Evolutionary conservation across 2,329 filamentous ascomycete species (phyloP).

Genomic region (Aspergillus udagawae): DNA sequence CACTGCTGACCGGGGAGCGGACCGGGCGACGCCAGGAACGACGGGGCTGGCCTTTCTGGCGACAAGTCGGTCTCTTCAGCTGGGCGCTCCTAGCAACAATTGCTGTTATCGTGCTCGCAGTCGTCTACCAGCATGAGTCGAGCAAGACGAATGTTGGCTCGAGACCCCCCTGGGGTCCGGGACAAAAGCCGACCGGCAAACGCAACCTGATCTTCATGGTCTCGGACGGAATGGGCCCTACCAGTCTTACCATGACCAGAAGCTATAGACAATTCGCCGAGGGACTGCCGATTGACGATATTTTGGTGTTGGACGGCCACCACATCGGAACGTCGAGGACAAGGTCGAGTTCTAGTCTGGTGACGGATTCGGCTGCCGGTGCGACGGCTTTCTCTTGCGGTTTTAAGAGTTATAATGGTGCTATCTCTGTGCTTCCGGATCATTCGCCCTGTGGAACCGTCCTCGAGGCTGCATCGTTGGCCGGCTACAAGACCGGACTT

Average conservation of each 20-base stretch:
- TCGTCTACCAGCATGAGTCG: conserved; percentile 69
- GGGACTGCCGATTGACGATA: conserved; percentile 68
- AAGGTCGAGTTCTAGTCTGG: conserved; percentile 73
- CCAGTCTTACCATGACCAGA: conserved; percentile 80
- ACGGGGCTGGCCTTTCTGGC: conserved; percentile 56
- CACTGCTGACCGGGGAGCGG: conserved; percentile 56
- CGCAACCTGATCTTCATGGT: conserved; percentile 98
- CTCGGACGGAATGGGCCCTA: conserved; percentile 96
- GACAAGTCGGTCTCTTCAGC: conserved; percentile 70
- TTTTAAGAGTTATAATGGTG: conserved; percentile 92
- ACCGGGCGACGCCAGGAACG: conserved; percentile 25
- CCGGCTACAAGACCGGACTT: conserved; percentile 86
- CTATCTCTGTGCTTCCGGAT: conserved; percentile 84
- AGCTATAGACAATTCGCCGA: conserved; percentile 77
- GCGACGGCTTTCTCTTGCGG: conserved; percentile 95
- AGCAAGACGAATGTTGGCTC: conserved; percentile 33
- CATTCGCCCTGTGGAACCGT: conserved; percentile 85
- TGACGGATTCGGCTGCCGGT: conserved; percentile 95
- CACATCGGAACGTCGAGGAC: conserved; percentile 89
- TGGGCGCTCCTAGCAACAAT: conserved; percentile 82
- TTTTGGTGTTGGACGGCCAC: conserved; percentile 77
- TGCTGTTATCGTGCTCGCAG: conserved; percentile 72
- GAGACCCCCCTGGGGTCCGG: conserved; percentile 33
- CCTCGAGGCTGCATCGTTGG: conserved; percentile 86
- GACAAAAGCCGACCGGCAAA: conserved; percentile 58